Evolutionary conservation across 2,329 filamentous ascomycete genomes (phyloP).

Genomic region (Penicillium sp.): DNA sequence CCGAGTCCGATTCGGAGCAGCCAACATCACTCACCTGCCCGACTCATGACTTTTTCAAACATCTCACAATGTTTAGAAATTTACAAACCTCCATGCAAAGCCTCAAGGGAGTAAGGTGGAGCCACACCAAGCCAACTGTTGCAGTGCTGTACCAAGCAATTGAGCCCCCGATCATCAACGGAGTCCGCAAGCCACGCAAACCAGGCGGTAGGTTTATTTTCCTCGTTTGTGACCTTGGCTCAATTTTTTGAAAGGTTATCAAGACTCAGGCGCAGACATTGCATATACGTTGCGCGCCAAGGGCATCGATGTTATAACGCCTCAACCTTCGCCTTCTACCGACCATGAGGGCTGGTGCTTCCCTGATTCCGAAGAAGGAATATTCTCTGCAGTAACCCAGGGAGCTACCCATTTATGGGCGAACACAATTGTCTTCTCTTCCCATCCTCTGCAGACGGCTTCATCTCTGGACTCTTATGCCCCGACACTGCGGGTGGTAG

Average conservation of each 20-base stretch:
- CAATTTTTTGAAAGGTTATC: constrained; percentile 41
- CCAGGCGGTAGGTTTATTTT: constrained; percentile 43
- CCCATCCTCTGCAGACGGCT: constrained; percentile 52
- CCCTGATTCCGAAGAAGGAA: constrained; percentile 47
- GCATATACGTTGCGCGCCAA: constrained; percentile 43
- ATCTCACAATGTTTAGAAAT: neutral
- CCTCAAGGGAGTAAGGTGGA: neutral
- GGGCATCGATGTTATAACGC: constrained; percentile 38
- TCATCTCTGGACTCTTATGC: constrained; percentile 31
- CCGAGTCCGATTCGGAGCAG: neutral
- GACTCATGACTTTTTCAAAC: neutral
- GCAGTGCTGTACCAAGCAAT: constrained; percentile 53
- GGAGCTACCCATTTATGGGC: constrained; percentile 54
- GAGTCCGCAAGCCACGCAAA: constrained; percentile 53
- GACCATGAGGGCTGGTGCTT: constrained; percentile 45
- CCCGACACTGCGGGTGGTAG: constrained; percentile 42
- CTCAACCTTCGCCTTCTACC: constrained; percentile 26
- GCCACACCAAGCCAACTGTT: constrained; percentile 26
- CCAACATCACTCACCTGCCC: neutral
- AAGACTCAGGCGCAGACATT: constrained; percentile 54
- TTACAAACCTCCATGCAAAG: neutral
- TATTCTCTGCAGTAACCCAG: constrained; percentile 41
- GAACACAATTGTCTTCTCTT: constrained; percentile 54
- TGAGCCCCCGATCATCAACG: constrained; percentile 51
- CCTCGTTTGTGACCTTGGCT: neutral